Evolutionary conservation across 495 filamentous ascomycete species (phyloP).

Genomic region (Hypoxylon fuscum): DNA sequence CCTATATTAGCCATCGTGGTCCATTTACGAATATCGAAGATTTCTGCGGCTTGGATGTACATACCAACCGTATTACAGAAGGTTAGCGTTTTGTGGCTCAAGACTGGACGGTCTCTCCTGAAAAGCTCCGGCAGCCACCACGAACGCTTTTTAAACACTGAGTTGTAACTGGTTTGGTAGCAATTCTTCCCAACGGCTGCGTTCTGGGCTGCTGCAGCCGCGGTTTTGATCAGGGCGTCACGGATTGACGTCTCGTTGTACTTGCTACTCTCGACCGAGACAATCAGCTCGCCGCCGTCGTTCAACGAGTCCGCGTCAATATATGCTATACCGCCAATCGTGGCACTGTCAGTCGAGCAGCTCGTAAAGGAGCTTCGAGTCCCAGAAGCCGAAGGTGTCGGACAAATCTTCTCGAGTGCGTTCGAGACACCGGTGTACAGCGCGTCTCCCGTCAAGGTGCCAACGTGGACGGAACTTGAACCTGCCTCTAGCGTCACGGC

Average conservation of each 20-base stretch:
- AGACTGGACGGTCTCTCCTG: not conserved
- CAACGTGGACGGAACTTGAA: not conserved
- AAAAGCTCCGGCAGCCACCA: not conserved
- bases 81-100: not conserved
- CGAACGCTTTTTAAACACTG: not conserved
- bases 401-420: not conserved
- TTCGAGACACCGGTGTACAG: not conserved
- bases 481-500: not conserved
- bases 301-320: not conserved
- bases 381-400: not conserved
- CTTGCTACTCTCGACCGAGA: slow-evolving; percentile 1
- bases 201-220: not conserved
- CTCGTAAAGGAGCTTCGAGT: not conserved
- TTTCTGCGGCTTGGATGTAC: not conserved
- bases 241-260: not conserved
- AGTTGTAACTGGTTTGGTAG: not conserved
- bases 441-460: not conserved
- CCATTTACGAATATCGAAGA: not conserved
- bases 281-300: not conserved
- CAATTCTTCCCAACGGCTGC: not conserved
- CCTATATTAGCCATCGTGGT: not conserved
- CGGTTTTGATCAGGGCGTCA: not conserved
- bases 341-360: not conserved
- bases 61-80: slow-evolving; percentile 1
- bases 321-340: not conserved